A percentile compares a stretch with the other conserved stretches of the same genome.
phyloP scores from a whole-genome alignment of 1,284 basidiomycete species.

The Fomitopsis pinicola region DNA sequence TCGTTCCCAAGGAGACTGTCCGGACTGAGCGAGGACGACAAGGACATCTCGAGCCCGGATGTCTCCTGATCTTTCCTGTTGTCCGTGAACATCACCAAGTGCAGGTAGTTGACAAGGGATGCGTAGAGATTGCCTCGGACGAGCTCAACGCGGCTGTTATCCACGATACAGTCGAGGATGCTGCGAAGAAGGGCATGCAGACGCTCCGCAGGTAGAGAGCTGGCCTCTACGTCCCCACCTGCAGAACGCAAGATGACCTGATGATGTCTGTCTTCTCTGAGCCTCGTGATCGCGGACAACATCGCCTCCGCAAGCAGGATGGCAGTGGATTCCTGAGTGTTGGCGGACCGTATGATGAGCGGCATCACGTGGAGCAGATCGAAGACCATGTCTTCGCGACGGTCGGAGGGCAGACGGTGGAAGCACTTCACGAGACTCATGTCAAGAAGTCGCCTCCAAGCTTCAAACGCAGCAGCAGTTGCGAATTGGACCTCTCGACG shows the following conservation, averaged over 20 bases:
- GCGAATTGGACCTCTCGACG: slow-evolving; percentile 76
- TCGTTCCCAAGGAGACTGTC: slow-evolving; percentile 25
- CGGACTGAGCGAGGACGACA: slow-evolving; percentile 34
- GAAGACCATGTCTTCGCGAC: slow-evolving; percentile 82
- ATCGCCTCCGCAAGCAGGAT: slow-evolving; percentile 81
- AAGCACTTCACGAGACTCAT: slow-evolving; percentile 84
- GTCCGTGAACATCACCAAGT: slow-evolving; percentile 53
- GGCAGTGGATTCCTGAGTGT: slow-evolving; percentile 68
- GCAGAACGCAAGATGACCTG: slow-evolving; percentile 63
- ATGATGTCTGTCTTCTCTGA: slow-evolving; percentile 73
- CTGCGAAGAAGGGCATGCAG: slow-evolving; percentile 74
- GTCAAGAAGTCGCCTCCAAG: slow-evolving; percentile 83
- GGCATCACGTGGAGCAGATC: slow-evolving; percentile 82
- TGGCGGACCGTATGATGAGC: slow-evolving; percentile 49
- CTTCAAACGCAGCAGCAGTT: slow-evolving; percentile 65
- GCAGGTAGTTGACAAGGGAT: slow-evolving; percentile 83
- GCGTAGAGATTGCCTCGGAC: slow-evolving; percentile 98
- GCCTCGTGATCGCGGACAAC: slow-evolving; percentile 78
- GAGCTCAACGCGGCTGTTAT: slow-evolving; percentile 78
- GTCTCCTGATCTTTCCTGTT: slow-evolving; percentile 16
- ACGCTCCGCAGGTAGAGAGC: slow-evolving; percentile 75
- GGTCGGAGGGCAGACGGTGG: slow-evolving; percentile 72
- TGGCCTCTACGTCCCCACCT: slow-evolving; percentile 50
- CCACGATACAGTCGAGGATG: slow-evolving; percentile 74
- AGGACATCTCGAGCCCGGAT: slow-evolving; percentile 19